Evolutionary conservation across 192 early-diverging fungal genomes (phyloP).

Genomic region (Rhizophagus prolifer): DNA sequence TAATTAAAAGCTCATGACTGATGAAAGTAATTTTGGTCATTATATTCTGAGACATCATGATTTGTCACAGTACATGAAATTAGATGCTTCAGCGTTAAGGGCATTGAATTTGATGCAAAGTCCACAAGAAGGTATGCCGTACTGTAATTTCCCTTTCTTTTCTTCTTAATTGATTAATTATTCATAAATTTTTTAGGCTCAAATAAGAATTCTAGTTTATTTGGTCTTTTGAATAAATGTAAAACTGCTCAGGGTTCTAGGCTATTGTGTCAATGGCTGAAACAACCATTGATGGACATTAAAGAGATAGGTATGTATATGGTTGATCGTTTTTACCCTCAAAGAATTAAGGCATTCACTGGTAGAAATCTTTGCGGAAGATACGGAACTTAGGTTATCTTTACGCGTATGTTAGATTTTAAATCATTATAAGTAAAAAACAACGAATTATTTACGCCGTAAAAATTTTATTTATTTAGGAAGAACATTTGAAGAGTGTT

Average conservation of each 20-base stretch:
- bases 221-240: conserved; percentile 81
- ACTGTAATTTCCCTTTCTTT: not conserved
- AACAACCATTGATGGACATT: conserved; percentile 76
- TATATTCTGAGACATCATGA: conserved; percentile 73
- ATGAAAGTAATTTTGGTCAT: conserved; percentile 78
- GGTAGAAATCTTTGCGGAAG: conserved; percentile 74
- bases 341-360: conserved; percentile 75
- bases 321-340: not conserved
- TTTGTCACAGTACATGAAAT: conserved; percentile 85
- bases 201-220: conserved; percentile 61
- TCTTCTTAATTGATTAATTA: not conserved
- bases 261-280: conserved; percentile 77
- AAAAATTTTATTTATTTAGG: conserved; percentile 41
- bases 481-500: conserved; percentile 74
- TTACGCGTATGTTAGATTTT: conserved; percentile 3
- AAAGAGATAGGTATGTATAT: conserved; percentile 52
- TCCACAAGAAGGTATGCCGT: conserved; percentile 59
- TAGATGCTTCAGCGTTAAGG: conserved; percentile 86
- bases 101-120: conserved; percentile 86
- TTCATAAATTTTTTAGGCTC: conserved; percentile 37
- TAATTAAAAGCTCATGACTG: conserved; percentile 56
- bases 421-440: not conserved
- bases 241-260: conserved; percentile 87
- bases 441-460: not conserved
- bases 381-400: conserved; percentile 44